Evolutionary conservation across 305 asterid species (phyloP), one percentile per base, ranked within the genome.

Genomic region (Fraxinus latifolia): DNA sequence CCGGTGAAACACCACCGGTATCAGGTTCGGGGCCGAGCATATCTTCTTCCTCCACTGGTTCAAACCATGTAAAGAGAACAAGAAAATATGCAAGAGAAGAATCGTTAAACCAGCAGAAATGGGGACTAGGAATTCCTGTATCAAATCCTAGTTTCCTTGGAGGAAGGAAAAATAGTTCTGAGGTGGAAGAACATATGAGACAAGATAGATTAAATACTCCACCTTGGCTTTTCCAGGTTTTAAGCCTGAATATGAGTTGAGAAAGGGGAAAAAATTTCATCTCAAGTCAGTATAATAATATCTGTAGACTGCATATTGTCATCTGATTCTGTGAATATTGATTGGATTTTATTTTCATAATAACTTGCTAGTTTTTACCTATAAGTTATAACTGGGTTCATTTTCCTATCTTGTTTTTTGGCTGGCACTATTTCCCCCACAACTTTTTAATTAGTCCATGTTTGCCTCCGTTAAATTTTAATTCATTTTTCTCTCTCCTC

Each of bases 191-290:
- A 50, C 87, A 83, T 31, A 74, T 85, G 76, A 84, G 84, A 81
- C 93, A 89, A 81, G 95, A 91, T 77, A 90, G 91, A 44, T 81
- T 88, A 77, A 89, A 76, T 60, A 85, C 90, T 78, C 90, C 94
- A 27, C 97, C 96, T 25, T 90, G 98, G 97, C 83, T 88, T 79
- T 92, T 92, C 60, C 97, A 91, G 84, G 97, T 91, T 55, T 88
- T 92, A 44, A 91, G 92, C 85, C 86, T 92, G 25, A 89, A 92
- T 31, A 88, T 89, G 83, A 90, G 91, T 32, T 90, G 88, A 87
- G 34, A 27, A 70, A 21, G 55, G 58, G 7, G 32, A 12, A 21
- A 21, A 58, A 19, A 34, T 44, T 7, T 71, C 27, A 36, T 79
- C 37, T 74, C 33, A 34, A 79, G 44, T 81, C 62, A 83, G 84